phyloP scores from a whole-genome alignment of 495 filamentous ascomycete genomes.

The Penicillium subrubescens region DNA sequence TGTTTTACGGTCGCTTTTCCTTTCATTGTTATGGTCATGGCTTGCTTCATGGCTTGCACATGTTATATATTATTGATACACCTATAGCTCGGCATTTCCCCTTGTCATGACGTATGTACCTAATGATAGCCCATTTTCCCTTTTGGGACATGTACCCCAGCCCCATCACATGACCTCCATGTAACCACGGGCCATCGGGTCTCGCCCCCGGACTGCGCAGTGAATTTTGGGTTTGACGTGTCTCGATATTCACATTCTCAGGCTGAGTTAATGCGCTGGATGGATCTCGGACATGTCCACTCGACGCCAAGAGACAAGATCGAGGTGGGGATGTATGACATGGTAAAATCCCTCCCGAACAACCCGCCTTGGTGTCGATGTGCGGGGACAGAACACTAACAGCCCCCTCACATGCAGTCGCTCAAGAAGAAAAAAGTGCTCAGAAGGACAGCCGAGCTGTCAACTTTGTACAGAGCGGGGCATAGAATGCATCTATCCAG shows the following conservation, averaged over 20 bases:
- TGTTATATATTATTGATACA: conserved; percentile 4
- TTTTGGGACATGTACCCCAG: not conserved
- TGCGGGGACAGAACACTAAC: not conserved
- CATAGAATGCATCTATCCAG: not conserved
- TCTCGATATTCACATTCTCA: not conserved
- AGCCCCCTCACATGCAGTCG: not conserved
- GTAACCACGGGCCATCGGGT: not conserved
- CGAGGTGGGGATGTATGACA: not conserved
- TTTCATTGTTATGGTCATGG: not conserved
- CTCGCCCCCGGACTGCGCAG: not conserved
- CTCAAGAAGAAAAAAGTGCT: not conserved
- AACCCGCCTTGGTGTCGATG: not conserved
- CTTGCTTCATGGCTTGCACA: not conserved
- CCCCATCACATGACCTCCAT: not conserved
- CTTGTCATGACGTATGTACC: not conserved
- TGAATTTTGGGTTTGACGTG: not conserved
- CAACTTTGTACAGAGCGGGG: not conserved
- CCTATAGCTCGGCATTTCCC: not conserved
- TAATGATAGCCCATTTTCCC: not conserved
- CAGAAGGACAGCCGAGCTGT: not conserved
- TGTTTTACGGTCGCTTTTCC: not conserved
- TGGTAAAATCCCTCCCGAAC: not conserved
- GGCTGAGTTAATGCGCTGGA: not conserved
- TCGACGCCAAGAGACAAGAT: not conserved
- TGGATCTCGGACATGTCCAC: not conserved